Evolutionary conservation across 345 rosid species (phyloP).

Genomic region (Eucalyptus guilfoylei): DNA sequence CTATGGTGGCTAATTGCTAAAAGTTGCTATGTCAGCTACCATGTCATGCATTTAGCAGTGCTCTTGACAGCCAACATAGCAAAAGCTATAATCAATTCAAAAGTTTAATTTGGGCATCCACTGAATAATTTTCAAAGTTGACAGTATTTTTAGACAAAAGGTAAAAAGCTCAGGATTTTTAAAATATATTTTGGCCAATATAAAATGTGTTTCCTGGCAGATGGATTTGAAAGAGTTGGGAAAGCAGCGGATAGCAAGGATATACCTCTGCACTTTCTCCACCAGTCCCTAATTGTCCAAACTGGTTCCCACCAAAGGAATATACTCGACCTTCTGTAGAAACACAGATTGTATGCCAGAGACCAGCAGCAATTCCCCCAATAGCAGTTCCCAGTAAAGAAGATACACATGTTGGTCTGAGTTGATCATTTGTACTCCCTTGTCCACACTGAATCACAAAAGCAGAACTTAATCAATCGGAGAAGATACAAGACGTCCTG

Average conservation of each 20-base stretch:
- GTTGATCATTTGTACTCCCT: constrained; percentile 56
- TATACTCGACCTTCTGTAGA: constrained; percentile 52
- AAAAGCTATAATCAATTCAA: not conserved
- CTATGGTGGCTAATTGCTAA: not conserved
- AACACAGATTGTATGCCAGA: constrained; percentile 79
- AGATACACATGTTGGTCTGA: constrained; percentile 56
- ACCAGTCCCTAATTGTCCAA: constrained; percentile 82
- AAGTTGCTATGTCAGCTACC: not conserved
- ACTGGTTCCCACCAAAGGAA: constrained; percentile 85
- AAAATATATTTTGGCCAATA: not conserved
- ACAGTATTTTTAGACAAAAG: not conserved
- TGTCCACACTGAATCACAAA: constrained; percentile 57
- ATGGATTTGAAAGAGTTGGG: not conserved
- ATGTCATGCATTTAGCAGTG: not conserved
- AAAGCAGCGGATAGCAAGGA: not conserved
- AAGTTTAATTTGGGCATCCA: not conserved
- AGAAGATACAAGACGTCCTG: not conserved
- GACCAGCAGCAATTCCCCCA: constrained; percentile 54
- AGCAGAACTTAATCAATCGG: not conserved
- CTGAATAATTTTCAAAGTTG: not conserved
- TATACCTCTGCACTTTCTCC: constrained; percentile 65
- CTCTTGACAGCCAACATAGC: not conserved
- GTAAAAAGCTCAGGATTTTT: not conserved
- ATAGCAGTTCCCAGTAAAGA: constrained; percentile 33
- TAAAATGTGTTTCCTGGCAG: not conserved